Conservation (phyloP, 2,329 filamentous ascomycete genomes). For the Calonectria pseudoturangicola region DNA sequence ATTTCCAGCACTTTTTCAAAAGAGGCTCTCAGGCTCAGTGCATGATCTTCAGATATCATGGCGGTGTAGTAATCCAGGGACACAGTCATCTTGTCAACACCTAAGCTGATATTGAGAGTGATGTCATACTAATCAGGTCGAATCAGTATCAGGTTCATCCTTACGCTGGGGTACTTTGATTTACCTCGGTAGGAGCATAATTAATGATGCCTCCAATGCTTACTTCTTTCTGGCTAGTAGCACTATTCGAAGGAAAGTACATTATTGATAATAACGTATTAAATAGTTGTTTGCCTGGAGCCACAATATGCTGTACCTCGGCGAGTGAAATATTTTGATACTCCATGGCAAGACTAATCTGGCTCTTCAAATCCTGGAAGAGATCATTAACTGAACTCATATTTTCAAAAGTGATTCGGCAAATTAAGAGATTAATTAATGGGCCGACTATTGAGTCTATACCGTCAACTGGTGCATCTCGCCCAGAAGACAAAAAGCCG, state of each 20-base stretch:
- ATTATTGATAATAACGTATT: neutral
- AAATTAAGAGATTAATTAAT: neutral
- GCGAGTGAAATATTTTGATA: neutral
- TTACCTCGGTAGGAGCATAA: neutral
- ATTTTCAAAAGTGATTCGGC: neutral
- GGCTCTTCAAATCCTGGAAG: neutral
- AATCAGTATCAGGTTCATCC: too few relatives aligned
- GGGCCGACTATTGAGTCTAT: neutral
- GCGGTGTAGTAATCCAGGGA: neutral
- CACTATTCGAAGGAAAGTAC: neutral
- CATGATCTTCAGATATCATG: neutral
- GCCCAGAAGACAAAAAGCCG: neutral
- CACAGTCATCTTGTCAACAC: neutral
- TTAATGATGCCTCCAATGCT: neutral
- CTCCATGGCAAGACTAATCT: neutral
- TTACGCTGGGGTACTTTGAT: too few relatives aligned
- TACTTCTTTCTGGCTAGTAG: neutral
- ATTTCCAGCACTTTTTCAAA: neutral
- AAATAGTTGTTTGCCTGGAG: neutral
- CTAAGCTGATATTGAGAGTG: neutral
- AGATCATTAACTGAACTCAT: neutral
- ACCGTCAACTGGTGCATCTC: neutral
- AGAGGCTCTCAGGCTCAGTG: neutral
- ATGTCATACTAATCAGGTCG: neutral
- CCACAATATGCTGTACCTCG: neutral